Evolutionary conservation across 306 rosid genomes (phyloP), one percentile per base, ranked within the genome.

Genomic region (Prunus davidiana): DNA sequence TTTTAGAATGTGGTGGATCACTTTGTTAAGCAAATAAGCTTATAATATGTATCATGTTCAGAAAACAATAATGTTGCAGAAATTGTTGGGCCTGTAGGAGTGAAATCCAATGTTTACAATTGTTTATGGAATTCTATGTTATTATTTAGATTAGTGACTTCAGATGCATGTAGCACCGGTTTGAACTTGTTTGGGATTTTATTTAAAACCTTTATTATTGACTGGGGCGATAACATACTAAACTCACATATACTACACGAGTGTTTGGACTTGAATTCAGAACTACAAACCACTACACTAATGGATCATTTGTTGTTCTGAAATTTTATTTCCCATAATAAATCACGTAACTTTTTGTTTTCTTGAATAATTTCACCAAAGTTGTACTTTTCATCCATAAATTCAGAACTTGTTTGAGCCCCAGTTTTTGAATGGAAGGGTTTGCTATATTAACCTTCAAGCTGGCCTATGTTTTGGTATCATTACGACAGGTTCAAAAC

Each of bases 1-100:
- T 65, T 61, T 38, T 75, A 27, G 62, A 38, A 76, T 76, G 80
- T 71, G 69, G 71, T 75, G 72, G 63, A 30, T 74, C 78, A 60
- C 64, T 67, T 82, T 62, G 56, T 20, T 24, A 30, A 55, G 80
- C 54, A 64, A 83, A 77, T 78, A 72, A 82, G 65, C 73, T 75
- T 43, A 45, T 30, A 11, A 68, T 62, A 30, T 60, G 38, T 61
- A 20, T 66, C 70, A 54, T 20, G 24, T 49, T 8, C 20, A 60
- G 24, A 60, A 58, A 67, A 51, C 7, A 72, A 77, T 77, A 52
- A 74, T 78, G 49, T 74, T 69, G 24, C 68, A 54, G 11, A 68
- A 20, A 63, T 45, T 78, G 56, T 15, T 43, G 12, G 11, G 22
- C 32, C 76, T 27, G 41, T 8, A 32, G 49, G 3, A 1, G n/a